Evolutionary conservation across 2,329 filamentous ascomycete genomes (phyloP).

Genomic region (Orbilia brochopaga): DNA sequence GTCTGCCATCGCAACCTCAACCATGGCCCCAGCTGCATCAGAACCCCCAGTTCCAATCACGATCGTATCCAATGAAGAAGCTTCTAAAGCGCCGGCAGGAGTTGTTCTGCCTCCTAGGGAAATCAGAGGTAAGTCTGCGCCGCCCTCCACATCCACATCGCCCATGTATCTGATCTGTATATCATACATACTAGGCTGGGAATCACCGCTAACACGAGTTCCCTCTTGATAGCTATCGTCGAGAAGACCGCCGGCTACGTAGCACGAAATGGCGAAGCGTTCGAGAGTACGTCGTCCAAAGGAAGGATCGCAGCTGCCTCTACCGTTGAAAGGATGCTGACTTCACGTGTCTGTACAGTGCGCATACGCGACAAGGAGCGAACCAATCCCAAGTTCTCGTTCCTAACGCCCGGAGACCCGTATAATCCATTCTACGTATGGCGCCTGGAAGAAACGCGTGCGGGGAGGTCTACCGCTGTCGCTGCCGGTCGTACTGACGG

Average conservation of each 20-base stretch:
- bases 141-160: slow-evolving; percentile 17
- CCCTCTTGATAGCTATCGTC: slow-evolving; percentile 65
- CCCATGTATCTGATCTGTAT: slow-evolving; percentile 36
- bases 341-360: slow-evolving; percentile 59
- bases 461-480: slow-evolving; percentile 79
- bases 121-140: slow-evolving; percentile 68
- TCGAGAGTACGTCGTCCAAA: slow-evolving; percentile 65
- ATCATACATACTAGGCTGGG: slow-evolving; percentile 51
- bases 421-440: slow-evolving; percentile 90
- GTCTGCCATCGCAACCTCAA: neutral
- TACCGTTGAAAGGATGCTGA: slow-evolving; percentile 30
- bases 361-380: slow-evolving; percentile 84
- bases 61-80: slow-evolving; percentile 61
- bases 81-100: slow-evolving; percentile 78
- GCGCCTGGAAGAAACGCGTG: slow-evolving; percentile 83
- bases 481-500: slow-evolving; percentile 76
- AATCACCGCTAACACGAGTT: slow-evolving; percentile 52
- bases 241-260: slow-evolving; percentile 97
- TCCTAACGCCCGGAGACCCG: slow-evolving; percentile 77
- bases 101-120: slow-evolving; percentile 84
- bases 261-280: slow-evolving; percentile 68
- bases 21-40: slow-evolving; percentile 37
- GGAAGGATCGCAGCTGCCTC: slow-evolving; percentile 12
- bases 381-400: slow-evolving; percentile 87
- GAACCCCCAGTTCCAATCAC: slow-evolving; percentile 38